A percentile compares a stretch with the other conserved stretches of the same genome.
Conservation (phyloP, 768 basidiomycete genomes). For the Termitomyces sp. region DNA sequence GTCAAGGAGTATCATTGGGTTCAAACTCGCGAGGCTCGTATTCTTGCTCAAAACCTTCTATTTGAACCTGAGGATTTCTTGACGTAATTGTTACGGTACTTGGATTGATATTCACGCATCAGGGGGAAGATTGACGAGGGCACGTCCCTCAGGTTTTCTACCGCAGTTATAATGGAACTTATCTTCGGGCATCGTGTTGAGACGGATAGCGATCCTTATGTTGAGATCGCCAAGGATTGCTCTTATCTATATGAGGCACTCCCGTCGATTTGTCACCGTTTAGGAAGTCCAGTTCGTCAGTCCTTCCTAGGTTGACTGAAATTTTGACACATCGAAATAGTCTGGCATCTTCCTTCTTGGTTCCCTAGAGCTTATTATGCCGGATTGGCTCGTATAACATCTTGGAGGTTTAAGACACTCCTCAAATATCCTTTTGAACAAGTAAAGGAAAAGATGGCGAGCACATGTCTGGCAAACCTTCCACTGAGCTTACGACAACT, state of each 20-base stretch:
- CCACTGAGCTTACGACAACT: conserved; percentile 28
- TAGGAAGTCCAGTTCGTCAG: conserved; percentile 3
- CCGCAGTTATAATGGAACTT: conserved; percentile 8
- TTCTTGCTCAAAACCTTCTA: conserved; percentile 13
- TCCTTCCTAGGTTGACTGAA: neutral
- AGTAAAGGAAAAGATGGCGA: too few relatives aligned
- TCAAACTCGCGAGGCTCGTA: neutral
- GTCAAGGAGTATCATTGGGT: conserved; percentile 1
- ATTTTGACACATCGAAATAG: conserved; percentile 7
- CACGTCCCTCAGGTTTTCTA: conserved; percentile 6
- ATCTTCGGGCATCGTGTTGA: conserved; percentile 10
- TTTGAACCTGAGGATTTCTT: neutral
- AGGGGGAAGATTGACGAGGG: neutral
- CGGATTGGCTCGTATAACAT: conserved; percentile 14
- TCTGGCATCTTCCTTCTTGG: conserved; percentile 26
- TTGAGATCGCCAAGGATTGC: conserved; percentile 3
- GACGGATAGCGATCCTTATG: conserved; percentile 4
- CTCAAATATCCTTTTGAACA: conserved; percentile 28
- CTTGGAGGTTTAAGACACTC: neutral
- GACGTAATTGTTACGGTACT: neutral
- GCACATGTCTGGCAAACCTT: too few relatives aligned
- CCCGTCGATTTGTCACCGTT: conserved; percentile 12
- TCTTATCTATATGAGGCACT: conserved; percentile 2
- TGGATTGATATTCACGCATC: neutral
- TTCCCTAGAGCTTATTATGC: conserved; percentile 25